Base-by-base conservation (phyloP, 306 rosid species). In the Fagus sylvatica region DNA sequence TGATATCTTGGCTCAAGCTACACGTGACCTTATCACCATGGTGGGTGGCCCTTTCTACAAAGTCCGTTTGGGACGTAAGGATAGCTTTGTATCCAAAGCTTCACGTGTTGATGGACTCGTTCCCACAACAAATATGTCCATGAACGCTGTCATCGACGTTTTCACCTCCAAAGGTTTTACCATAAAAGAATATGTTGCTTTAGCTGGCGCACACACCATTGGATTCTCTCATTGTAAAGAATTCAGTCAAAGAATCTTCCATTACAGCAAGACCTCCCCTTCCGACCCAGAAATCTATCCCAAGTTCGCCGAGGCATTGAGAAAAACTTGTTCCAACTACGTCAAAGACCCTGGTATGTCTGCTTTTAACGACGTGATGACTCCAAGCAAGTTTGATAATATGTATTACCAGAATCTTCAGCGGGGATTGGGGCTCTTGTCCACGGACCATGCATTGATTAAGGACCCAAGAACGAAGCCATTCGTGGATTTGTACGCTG, bases 171-270 rank as follows among this genome's bases (percentile, higher is more conserved):
- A 74, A 70, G 89, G 88, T 5, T 85, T 88, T 73, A 73, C 81
- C 19, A 30, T 84, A 39, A 57, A 78, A 71, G 88, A 88, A 76
- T 76, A 83, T 85, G 91, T 88, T 4, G 91, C 91, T 7, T 69
- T 88, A 6, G 69, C 59, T 16, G 91, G 91, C 5, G 85, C 77
- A 51, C 89, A 86, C 77, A 88, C 89, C 15, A 83, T 88, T 41
- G 91, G 91, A 4, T 85, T 81, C 81, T 79, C 89, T 2, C 89
- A 85, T 53, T 88, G 91, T 82, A 85, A 77, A 37, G 91, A 88
- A 54, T 88, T 88, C 80, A 13, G 84, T 34, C 48, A 81, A 9
- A 70, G 91, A 10, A 10, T 88, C 7, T 88, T 73, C 83, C 56
- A 72, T 6, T 79, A 46, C 83, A 85, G 64, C 80, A 46, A 51